These are phyloP conservation scores for Mucor saturninus DNA, from an alignment of 371 early-diverging fungal genomes.

Conservation along the genomic window DNA sequence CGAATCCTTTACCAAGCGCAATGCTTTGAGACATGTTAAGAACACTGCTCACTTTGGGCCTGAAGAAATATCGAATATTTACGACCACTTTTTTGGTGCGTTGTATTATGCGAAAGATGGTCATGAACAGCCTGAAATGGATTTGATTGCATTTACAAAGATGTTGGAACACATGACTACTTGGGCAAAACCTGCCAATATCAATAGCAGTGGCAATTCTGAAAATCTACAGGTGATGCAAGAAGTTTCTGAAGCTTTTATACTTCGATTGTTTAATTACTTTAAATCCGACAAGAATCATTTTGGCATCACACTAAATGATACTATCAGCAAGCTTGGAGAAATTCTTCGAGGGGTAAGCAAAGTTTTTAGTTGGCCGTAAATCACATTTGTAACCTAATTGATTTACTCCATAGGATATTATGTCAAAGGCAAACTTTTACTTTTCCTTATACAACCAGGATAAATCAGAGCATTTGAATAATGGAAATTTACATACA, in stretches of 20 bases:
- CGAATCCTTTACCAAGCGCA: conserved; percentile 91
- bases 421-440: conserved; percentile 77
- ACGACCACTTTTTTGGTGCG: conserved; percentile 88
- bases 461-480: conserved; percentile 67
- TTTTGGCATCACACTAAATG: conserved; percentile 72
- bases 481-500: conserved; percentile 76
- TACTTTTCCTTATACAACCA: conserved; percentile 84
- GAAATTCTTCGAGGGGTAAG: conserved; percentile 73
- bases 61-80: conserved; percentile 84
- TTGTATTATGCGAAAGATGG: conserved; percentile 71
- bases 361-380: not conserved
- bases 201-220: not conserved
- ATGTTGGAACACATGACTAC: conserved; percentile 37
- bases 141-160: conserved; percentile 61
- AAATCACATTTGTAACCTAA: not conserved
- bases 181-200: conserved; percentile 29
- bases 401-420: conserved; percentile 48
- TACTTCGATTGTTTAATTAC: conserved; percentile 56
- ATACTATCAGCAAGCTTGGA: conserved; percentile 77
- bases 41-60: conserved; percentile 78
- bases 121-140: conserved; percentile 56
- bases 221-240: conserved; percentile 3
- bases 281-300: conserved; percentile 53
- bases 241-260: conserved; percentile 32
- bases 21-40: conserved; percentile 78